These are phyloP conservation scores for Wickerhamiella sergipiensis DNA, from an alignment of 805 yeast genomes.

Conservation along the genomic window DNA sequence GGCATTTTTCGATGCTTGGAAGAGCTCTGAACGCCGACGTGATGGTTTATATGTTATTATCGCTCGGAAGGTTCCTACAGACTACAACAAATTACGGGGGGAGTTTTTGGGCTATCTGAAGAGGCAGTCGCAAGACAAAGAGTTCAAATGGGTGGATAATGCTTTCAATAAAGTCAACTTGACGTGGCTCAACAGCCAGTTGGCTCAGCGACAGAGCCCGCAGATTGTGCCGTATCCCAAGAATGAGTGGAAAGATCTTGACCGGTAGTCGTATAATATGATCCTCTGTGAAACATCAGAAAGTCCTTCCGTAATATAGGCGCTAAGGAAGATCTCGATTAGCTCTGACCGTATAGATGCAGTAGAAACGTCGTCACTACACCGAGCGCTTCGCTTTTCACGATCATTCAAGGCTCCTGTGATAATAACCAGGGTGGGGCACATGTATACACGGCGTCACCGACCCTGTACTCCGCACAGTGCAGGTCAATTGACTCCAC, in stretches of 20 bases:
- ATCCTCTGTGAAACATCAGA: too few relatives aligned
- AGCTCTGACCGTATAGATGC: too few relatives aligned
- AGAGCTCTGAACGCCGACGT: not conserved
- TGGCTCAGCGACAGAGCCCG: not conserved
- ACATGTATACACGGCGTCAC: not conserved
- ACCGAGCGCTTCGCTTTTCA: too few relatives aligned
- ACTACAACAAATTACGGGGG: not conserved
- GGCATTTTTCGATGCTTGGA: slow-evolving; percentile 8
- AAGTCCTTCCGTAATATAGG: too few relatives aligned
- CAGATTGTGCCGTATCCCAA: not conserved
- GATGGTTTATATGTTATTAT: slow-evolving; percentile 16
- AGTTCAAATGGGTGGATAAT: slow-evolving; percentile 8
- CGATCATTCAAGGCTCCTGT: too few relatives aligned
- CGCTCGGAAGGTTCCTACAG: slow-evolving; percentile 5
- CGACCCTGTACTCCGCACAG: slow-evolving; percentile 9
- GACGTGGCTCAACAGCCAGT: not conserved
- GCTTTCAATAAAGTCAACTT: not conserved
- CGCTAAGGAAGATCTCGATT: too few relatives aligned
- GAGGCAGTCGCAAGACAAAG: not conserved
- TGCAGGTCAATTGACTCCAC: slow-evolving; percentile 13
- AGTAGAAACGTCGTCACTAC: too few relatives aligned
- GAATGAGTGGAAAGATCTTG: not conserved
- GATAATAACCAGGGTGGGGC: not conserved
- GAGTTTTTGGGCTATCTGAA: not conserved
- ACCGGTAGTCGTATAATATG: not conserved